These are phyloP conservation scores for Fusarium sp. DNA, from an alignment of 2,329 filamentous ascomycete genomes.

Conservation along the genomic window DNA sequence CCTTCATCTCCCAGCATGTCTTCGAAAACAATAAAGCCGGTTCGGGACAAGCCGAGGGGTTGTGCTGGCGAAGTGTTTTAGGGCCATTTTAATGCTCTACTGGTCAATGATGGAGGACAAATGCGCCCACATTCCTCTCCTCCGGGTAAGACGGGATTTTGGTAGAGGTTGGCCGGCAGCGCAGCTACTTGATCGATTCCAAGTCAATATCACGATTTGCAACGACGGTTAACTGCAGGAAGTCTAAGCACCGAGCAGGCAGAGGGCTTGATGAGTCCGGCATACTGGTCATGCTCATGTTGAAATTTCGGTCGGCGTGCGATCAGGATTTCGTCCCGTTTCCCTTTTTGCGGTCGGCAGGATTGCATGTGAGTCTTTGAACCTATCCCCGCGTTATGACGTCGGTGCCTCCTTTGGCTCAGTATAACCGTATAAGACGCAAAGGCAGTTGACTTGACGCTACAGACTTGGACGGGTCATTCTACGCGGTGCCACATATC, in stretches of 20 bases:
- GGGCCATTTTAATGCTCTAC: constrained; percentile 19
- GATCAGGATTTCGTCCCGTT: neutral
- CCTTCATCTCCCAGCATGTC: neutral
- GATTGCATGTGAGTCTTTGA: neutral
- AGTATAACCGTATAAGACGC: neutral
- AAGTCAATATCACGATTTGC: neutral
- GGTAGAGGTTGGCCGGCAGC: neutral
- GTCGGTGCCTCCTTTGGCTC: neutral
- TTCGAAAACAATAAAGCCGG: constrained; percentile 7
- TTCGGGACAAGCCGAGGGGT: constrained; percentile 1
- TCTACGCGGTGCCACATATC: too few species aligned
- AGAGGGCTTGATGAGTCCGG: constrained; percentile 2
- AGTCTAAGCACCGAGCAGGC: constrained; percentile 1
- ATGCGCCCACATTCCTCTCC: constrained; percentile 41
- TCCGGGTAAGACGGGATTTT: constrained; percentile 11
- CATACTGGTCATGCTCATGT: neutral
- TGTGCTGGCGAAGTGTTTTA: constrained; percentile 19
- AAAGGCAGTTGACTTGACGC: neutral
- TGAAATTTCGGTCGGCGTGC: neutral
- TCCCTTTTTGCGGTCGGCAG: constrained; percentile 5
- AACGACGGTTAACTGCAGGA: constrained; percentile 3
- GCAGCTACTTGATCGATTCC: neutral
- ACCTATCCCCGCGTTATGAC: neutral
- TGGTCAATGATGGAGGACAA: constrained; percentile 5
- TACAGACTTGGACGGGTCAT: neutral